A percentile compares a stretch with the other conserved stretches of the same genome.
These are phyloP conservation scores for Psidium friedrichsthalianum DNA, from an alignment of 345 rosid species.

Conservation along the genomic window DNA sequence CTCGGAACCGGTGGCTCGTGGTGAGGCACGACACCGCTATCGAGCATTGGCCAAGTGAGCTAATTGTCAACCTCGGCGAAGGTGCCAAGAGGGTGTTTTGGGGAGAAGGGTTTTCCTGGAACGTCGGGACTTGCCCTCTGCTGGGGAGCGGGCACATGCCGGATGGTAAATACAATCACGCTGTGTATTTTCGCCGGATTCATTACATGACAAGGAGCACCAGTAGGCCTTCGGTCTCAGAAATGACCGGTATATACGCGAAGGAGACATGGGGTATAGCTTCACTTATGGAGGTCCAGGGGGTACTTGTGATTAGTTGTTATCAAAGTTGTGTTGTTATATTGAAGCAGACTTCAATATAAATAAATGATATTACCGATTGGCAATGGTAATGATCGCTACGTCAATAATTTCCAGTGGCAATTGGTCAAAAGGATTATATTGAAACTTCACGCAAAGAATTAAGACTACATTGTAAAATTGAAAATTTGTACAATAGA, in stretches of 20 bases:
- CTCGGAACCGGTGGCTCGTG: neutral
- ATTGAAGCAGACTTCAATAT: neutral
- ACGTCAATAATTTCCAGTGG: accelerated
- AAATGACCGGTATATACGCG: neutral
- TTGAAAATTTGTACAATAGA: neutral
- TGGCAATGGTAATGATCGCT: neutral
- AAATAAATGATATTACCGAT: neutral
- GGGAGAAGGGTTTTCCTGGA: neutral
- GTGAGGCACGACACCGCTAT: neutral
- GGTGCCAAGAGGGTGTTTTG: neutral
- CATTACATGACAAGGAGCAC: neutral
- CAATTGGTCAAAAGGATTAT: accelerated
- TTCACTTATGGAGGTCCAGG: neutral
- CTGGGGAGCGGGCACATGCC: neutral
- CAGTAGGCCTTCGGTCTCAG: neutral
- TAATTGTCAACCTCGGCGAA: neutral
- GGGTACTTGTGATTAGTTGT: neutral
- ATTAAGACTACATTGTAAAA: accelerated
- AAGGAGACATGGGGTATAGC: neutral
- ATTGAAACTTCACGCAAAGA: neutral
- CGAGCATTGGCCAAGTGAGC: neutral
- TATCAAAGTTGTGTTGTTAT: no score
- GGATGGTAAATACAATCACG: neutral
- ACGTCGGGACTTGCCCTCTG: neutral
- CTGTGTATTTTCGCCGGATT: neutral